phyloP scores from a whole-genome alignment of 2,329 filamentous ascomycete species.

The Ceratocystis variospora region DNA sequence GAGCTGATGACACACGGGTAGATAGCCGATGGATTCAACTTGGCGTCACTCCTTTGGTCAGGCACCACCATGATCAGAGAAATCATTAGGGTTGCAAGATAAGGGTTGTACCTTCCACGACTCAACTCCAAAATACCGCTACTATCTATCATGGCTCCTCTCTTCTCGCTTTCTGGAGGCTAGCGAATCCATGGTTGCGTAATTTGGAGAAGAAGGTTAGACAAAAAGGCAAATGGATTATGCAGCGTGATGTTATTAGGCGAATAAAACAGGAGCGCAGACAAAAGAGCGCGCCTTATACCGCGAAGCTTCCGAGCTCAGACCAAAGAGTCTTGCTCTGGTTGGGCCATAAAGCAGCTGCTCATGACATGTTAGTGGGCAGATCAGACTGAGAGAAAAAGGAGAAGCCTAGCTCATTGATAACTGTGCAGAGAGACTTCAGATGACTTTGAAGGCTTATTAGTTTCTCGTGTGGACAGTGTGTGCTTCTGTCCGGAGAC shows the following conservation, averaged over 20 bases:
- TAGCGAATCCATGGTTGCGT: not conserved
- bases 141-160: not conserved
- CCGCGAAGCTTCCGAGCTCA: not conserved
- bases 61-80: not conserved
- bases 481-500: not conserved
- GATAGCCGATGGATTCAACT: not conserved
- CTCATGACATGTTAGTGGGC: slow-evolving; percentile 1
- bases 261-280: not conserved
- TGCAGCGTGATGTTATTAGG: not conserved
- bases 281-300: not conserved
- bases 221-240: not conserved
- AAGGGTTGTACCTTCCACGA: not conserved
- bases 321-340: not conserved
- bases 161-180: not conserved
- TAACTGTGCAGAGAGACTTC: not conserved
- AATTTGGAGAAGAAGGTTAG: not conserved
- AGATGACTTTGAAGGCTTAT: not conserved
- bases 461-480: not conserved
- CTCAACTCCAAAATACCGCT: not conserved
- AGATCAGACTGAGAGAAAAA: not conserved
- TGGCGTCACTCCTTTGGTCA: not conserved
- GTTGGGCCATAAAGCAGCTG: not conserved
- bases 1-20: not conserved
- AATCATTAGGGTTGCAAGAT: not conserved
- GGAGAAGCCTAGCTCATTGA: not conserved